Evolutionary conservation across 2,329 filamentous ascomycete genomes (phyloP).

Genomic region (Penicillium palitans): DNA sequence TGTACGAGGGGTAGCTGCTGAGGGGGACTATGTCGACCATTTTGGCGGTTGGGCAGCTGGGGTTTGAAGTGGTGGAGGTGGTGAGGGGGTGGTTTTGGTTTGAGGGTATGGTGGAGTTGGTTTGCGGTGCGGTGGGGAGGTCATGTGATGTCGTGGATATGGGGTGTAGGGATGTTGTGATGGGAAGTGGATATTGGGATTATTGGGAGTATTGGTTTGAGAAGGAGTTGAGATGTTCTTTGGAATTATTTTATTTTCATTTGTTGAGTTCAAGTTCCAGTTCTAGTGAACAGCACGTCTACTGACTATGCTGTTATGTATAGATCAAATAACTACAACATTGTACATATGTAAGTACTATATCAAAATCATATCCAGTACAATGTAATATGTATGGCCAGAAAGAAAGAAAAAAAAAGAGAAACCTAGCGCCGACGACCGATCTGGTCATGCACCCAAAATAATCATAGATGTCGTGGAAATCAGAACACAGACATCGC

Average conservation of each 20-base stretch:
- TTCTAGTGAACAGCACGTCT: background rate
- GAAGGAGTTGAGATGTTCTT: background rate
- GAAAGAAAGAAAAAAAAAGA: background rate
- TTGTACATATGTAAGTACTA: background rate
- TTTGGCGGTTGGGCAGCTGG: constrained; percentile 20
- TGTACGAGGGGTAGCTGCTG: constrained; percentile 59
- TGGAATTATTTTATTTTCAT: background rate
- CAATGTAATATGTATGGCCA: background rate
- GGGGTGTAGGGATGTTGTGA: background rate
- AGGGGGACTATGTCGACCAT: constrained; percentile 54
- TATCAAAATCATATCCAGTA: constrained; percentile 1
- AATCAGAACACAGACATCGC: constrained; percentile 26
- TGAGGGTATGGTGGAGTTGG: background rate
- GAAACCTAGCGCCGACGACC: constrained; percentile 11
- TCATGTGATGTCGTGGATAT: constrained; percentile 11
- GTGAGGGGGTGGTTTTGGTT: background rate
- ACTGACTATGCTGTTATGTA: background rate
- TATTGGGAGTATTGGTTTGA: background rate
- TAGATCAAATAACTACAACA: background rate
- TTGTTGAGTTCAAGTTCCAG: background rate
- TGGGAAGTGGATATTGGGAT: background rate
- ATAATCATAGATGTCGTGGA: constrained; percentile 18
- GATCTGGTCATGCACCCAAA: constrained; percentile 8
- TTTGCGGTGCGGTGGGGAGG: constrained; percentile 6
- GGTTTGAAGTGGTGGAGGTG: background rate